Conservation (phyloP, 345 rosid genomes). For the Salix suchowensis region DNA sequence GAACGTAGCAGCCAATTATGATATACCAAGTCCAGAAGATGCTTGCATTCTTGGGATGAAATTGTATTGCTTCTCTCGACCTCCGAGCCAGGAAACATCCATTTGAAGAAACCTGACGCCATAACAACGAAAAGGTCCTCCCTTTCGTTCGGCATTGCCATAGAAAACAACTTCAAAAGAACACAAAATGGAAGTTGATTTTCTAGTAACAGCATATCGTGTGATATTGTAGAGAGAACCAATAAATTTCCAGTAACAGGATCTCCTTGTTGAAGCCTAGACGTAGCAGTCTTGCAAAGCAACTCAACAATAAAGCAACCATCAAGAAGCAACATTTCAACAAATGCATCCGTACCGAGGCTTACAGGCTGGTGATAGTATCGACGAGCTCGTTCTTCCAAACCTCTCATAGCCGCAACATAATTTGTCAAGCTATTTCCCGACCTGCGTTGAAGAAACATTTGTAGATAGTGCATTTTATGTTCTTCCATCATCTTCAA, state of each 20-base stretch:
- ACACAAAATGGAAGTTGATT: conserved; percentile 25
- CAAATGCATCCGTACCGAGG: conserved; percentile 1
- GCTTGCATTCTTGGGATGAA: neutral
- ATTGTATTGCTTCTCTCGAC: neutral
- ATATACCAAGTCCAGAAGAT: conserved; percentile 6
- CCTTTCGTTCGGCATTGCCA: neutral
- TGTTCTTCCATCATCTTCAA: conserved; percentile 16
- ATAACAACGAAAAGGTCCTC: fast-evolving
- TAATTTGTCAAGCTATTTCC: neutral
- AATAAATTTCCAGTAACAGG: neutral
- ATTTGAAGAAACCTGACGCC: fast-evolving
- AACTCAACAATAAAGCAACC: conserved; percentile 20
- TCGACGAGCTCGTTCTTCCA: conserved; percentile 24
- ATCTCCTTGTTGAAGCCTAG: no score
- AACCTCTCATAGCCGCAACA: neutral
- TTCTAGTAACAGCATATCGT: conserved; percentile 1
- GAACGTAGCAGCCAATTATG: neutral
- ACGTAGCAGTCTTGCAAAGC: neutral
- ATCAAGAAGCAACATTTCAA: conserved; percentile 33
- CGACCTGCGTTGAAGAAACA: neutral
- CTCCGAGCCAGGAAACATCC: neutral
- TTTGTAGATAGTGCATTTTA: conserved; percentile 3
- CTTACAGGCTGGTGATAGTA: conserved; percentile 9
- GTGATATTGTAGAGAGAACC: neutral
- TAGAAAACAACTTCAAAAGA: neutral